Base-by-base conservation (phyloP, 108 stramenopile species). In the Fistulifera pelliculosa region DNA sequence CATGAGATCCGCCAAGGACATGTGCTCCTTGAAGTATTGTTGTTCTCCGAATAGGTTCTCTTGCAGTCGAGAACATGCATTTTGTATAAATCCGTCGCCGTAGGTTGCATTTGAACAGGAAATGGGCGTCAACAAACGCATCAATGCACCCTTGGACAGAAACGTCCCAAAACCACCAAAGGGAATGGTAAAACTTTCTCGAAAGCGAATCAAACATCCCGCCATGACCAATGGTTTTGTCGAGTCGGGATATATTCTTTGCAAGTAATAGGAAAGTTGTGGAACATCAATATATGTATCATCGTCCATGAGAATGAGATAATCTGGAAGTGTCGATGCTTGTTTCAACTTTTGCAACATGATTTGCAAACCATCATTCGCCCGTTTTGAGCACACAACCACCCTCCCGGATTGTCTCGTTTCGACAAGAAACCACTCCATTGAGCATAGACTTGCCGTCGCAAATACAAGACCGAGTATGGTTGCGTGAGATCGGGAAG, bases 121-220 rank as follows among this genome's bases (percentile, higher is more conserved):
- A 42, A 66, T 61, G 8, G 61, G 66, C 8, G 16, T 10, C 23
- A 71, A 62, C 14, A 71, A 49, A 6, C 61, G 45, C 19, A 24
- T 13, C 17, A 73, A 39, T 11, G 68, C 16, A 15, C 56, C 56
- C 31, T 69, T 60, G 38, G 54, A 64, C 3, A 73, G 12, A 22
- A 73, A 60, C 2, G 57, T 41, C 6, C 71, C 71, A 52, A 58
- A 68, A 8, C 71, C 66, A 22, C 70, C 70, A 56, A 61, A 71
- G 12, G 70, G 60, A 47, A 66, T 54, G 0, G 65, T 66, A 11
- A 45, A 45, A 45, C 21, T 45, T 3, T 3, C 5, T 22, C 2
- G 2, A 5, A 10, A 45, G 1, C 27, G 27, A 8, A 54, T 54
- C 44, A 45, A 21, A 22, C 44, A 45, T 45, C 44, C 44, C 11